These are phyloP conservation scores for Hortaea sp. DNA, from an alignment of 2,329 filamentous ascomycete genomes.

Conservation along the genomic window DNA sequence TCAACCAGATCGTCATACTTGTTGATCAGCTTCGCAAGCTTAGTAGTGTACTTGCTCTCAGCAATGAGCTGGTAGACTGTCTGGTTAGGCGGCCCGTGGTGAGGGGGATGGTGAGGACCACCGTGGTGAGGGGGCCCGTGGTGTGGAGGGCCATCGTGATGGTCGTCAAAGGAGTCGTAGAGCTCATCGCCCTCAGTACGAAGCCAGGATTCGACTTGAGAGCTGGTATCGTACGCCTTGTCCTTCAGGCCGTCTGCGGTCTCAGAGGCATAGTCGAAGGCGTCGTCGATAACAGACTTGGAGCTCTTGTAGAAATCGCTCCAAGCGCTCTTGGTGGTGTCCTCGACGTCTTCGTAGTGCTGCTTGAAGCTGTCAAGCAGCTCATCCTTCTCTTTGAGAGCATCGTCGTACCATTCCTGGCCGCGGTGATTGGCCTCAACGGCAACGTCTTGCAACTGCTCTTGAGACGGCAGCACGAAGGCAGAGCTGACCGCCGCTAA, in stretches of 20 bases:
- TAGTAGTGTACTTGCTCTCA: slow-evolving; percentile 65
- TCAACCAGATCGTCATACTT: slow-evolving; percentile 62
- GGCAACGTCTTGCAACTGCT: slow-evolving; percentile 35
- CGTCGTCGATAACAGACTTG: slow-evolving; percentile 33
- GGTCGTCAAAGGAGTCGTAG: slow-evolving; percentile 26
- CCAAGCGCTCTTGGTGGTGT: slow-evolving; percentile 10
- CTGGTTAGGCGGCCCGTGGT: slow-evolving; percentile 38
- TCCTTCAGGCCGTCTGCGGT: slow-evolving; percentile 28
- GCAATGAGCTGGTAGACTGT: slow-evolving; percentile 75
- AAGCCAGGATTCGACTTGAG: slow-evolving; percentile 40
- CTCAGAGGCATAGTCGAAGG: slow-evolving; percentile 31
- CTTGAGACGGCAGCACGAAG: slow-evolving; percentile 44
- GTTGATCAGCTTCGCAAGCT: slow-evolving; percentile 65
- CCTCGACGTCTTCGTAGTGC: slow-evolving; percentile 9
- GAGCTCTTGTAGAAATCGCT: slow-evolving; percentile 21
- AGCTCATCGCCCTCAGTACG: slow-evolving; percentile 23
- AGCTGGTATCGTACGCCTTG: slow-evolving; percentile 34
- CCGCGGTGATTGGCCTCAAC: slow-evolving; percentile 27
- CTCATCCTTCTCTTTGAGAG: slow-evolving; percentile 27
- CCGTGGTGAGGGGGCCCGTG: slow-evolving; percentile 9
- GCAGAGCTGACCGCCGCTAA: slow-evolving; percentile 41
- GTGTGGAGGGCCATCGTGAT: slow-evolving; percentile 6
- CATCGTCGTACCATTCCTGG: slow-evolving; percentile 19
- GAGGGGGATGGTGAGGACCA: slow-evolving; percentile 14
- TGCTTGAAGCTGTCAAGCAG: slow-evolving; percentile 21